phyloP scores from a whole-genome alignment of 768 basidiomycete genomes.

The Tulasnella sp. region DNA sequence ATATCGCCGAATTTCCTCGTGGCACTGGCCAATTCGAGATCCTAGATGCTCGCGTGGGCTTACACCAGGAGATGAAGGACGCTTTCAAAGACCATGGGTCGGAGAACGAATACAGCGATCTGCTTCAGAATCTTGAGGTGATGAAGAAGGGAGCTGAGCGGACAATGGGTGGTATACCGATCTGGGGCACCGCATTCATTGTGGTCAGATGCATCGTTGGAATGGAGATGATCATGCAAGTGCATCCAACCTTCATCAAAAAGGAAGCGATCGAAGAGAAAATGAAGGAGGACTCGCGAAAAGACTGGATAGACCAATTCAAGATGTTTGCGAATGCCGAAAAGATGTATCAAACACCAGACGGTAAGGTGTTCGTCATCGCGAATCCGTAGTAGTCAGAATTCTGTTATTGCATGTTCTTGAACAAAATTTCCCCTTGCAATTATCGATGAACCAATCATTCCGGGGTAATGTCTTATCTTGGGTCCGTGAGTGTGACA shows the following conservation, averaged over 20 bases:
- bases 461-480: too few relatives aligned
- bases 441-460: neutral
- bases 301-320: neutral
- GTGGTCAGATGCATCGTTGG: neutral
- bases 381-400: neutral
- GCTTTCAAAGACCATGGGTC: neutral
- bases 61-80: neutral
- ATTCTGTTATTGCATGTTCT: neutral
- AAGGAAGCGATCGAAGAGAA: neutral
- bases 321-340: neutral
- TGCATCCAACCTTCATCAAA: neutral
- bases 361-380: neutral
- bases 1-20: neutral
- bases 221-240: neutral
- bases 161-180: neutral
- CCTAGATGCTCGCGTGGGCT: neutral
- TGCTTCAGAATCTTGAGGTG: neutral
- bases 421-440: neutral
- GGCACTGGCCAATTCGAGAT: neutral
- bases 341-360: neutral
- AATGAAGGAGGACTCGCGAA: neutral
- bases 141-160: neutral
- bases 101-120: neutral
- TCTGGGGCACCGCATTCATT: neutral
- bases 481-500: too few relatives aligned